A percentile compares a stretch with the other conserved stretches of the same genome.
Evolutionary conservation across 176 grass and related monocot genomes (phyloP).

Genomic region (Carex kokanica): DNA sequence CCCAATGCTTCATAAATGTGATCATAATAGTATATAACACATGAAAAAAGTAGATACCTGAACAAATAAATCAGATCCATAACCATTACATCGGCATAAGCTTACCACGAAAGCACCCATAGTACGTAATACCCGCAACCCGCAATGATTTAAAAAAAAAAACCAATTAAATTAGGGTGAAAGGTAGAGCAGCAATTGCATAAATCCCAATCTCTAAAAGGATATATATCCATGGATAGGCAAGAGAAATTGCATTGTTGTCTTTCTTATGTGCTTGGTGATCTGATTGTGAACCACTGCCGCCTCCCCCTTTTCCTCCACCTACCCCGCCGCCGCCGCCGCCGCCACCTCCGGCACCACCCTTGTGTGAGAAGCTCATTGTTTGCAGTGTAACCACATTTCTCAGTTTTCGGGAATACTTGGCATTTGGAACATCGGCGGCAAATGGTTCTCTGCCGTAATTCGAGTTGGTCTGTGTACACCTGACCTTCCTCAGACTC

Average conservation of each 20-base stretch:
- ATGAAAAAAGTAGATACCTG: background rate
- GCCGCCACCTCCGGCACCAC: background rate
- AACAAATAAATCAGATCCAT: background rate
- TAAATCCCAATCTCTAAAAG: slow-evolving; percentile 15
- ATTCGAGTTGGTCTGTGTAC: background rate
- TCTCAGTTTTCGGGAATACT: slow-evolving; percentile 2
- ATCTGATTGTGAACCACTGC: background rate
- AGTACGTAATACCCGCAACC: background rate
- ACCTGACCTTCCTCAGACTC: background rate
- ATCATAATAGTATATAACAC: background rate
- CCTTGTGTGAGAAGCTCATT: slow-evolving; percentile 6
- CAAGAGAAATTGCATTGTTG: background rate
- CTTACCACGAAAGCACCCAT: background rate
- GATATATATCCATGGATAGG: background rate
- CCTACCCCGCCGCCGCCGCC: background rate
- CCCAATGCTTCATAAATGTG: background rate
- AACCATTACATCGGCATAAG: background rate
- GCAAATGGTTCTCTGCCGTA: too few species aligned
- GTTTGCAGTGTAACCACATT: background rate
- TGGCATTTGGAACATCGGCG: background rate
- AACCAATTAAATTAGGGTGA: slow-evolving; percentile 2
- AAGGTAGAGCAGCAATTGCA: background rate
- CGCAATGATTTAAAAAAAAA: too few species aligned
- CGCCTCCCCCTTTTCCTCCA: background rate
- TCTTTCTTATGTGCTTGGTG: slow-evolving; percentile 18